phyloP scores from a whole-genome alignment of 2,329 filamentous ascomycete genomes.

The Beauveria australis region DNA sequence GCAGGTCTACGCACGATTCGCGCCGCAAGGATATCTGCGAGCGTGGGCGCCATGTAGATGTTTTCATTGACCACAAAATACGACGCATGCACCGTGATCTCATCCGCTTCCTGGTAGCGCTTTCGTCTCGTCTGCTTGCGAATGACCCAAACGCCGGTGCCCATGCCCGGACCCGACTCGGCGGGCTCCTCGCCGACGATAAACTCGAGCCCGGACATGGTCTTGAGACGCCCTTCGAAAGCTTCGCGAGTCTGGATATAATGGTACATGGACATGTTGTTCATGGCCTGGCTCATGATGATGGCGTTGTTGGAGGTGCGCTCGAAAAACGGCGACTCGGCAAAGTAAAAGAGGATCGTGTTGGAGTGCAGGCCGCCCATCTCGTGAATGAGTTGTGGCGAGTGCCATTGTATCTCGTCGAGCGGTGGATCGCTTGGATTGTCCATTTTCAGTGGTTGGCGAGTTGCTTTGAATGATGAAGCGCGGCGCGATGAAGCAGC shows the following conservation, averaged over 20 bases:
- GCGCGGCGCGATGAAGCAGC: neutral
- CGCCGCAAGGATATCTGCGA: constrained; percentile 51
- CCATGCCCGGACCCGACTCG: constrained; percentile 54
- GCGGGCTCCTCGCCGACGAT: constrained; percentile 57
- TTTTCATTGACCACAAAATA: constrained; percentile 61
- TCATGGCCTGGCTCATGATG: constrained; percentile 52
- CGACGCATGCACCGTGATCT: constrained; percentile 49
- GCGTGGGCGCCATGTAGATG: constrained; percentile 56
- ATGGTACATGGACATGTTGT: constrained; percentile 49
- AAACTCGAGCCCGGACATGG: constrained; percentile 60
- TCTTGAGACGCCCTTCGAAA: constrained; percentile 54
- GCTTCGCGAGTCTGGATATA: constrained; percentile 52
- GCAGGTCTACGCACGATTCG: constrained; percentile 41
- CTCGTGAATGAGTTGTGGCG: constrained; percentile 37
- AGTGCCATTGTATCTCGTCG: constrained; percentile 61
- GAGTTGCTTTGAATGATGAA: neutral
- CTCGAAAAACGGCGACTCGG: constrained; percentile 60
- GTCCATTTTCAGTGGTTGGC: constrained; percentile 27
- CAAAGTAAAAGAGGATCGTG: constrained; percentile 59
- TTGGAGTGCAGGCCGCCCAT: constrained; percentile 57
- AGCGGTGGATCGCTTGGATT: constrained; percentile 43
- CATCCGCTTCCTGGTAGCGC: constrained; percentile 45
- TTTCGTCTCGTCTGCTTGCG: constrained; percentile 59
- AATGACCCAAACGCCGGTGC: constrained; percentile 62
- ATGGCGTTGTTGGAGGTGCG: constrained; percentile 59